A percentile compares a stretch with the other conserved stretches of the same genome.
phyloP scores from a whole-genome alignment of 1,284 basidiomycete species.

The Irpex sp. region DNA sequence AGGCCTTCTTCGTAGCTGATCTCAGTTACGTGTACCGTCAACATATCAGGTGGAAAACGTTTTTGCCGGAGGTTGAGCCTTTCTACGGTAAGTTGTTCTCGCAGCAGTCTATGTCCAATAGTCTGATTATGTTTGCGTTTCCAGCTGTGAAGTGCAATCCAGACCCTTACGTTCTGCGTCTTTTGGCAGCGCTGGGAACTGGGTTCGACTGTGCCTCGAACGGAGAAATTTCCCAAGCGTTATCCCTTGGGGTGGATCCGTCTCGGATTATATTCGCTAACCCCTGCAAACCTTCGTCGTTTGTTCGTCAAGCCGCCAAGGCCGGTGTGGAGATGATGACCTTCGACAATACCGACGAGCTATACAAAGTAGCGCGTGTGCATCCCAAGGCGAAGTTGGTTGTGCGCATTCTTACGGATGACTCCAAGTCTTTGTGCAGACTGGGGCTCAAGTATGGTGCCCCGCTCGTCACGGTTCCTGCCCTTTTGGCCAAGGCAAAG shows the following conservation, averaged over 20 bases:
- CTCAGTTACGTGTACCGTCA: conserved; percentile 87
- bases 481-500: conserved; percentile 76
- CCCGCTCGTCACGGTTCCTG: conserved; percentile 78
- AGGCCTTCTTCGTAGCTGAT: conserved; percentile 96
- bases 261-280: conserved; percentile 95
- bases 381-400: conserved; percentile 88
- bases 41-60: conserved; percentile 80
- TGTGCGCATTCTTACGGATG: conserved; percentile 94
- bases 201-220: conserved; percentile 99
- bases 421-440: conserved; percentile 91
- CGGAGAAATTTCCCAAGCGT: conserved; percentile 85
- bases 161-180: conserved; percentile 88
- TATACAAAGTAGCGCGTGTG: conserved; percentile 89
- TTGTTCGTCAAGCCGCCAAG: conserved; percentile 82
- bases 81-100: conserved; percentile 72
- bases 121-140: background rate
- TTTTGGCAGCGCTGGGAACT: conserved; percentile 86
- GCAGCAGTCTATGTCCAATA: conserved; percentile 14
- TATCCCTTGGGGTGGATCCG: conserved; percentile 72
- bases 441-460: conserved; percentile 98
- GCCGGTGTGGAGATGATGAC: conserved; percentile 91
- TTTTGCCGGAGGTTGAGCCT: conserved; percentile 84
- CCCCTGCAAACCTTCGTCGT: conserved; percentile 96
- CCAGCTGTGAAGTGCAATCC: conserved; percentile 97
- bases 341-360: conserved; percentile 97